Evolutionary conservation across 2,329 filamentous ascomycete genomes (phyloP), one percentile per base, ranked within the genome.

Genomic region (Cladosporium cucumerinum): DNA sequence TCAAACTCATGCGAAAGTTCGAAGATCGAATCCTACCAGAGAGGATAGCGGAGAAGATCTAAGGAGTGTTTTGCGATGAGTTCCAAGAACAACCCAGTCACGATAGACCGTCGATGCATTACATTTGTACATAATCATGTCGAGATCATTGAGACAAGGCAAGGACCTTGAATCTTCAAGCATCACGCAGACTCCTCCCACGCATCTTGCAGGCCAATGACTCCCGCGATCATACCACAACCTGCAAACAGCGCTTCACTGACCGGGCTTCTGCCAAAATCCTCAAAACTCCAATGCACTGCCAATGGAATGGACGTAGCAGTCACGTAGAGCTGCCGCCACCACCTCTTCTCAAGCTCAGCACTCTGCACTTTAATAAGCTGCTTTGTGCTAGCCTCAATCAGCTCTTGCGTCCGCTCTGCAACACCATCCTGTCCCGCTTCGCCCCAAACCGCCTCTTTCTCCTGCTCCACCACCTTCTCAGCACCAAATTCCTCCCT

Each of bases 1-100:
- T 94, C 80, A 97, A 96, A 82, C 79, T 95, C 63, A 88, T 99
- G 81, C 85, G 90, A 69, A 90, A 86, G 76, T 79, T 96, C 36
- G 95, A 99, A 79, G 80, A 84, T 68, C 78, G 81, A 25, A 75
- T 88, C 46, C 60, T 74, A 57, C 66, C 70, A 11, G 70, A 69
- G 25, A 68, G 69, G 52, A 46, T 70, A 23, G 69, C 72, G 66
- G 70, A 71, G 64, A 72, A 71, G 60, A 62, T 62, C 34, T 62
- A 46, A 62, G 32, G 32, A 30, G 4, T 28, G 7, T 52, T 30
- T 26, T 43, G 11, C 48, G 32, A 48, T 4, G 3, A 14, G 18
- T 16, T 48, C 2, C 8, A 30, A 54, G 12, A 32, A 32, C 26
- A 32, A 54, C 2, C 5, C 18, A 52, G 10, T 25, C 59, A 61